Base-by-base conservation (phyloP, 2,329 filamentous ascomycete genomes). In the Stagonosporopsis vannaccii region DNA sequence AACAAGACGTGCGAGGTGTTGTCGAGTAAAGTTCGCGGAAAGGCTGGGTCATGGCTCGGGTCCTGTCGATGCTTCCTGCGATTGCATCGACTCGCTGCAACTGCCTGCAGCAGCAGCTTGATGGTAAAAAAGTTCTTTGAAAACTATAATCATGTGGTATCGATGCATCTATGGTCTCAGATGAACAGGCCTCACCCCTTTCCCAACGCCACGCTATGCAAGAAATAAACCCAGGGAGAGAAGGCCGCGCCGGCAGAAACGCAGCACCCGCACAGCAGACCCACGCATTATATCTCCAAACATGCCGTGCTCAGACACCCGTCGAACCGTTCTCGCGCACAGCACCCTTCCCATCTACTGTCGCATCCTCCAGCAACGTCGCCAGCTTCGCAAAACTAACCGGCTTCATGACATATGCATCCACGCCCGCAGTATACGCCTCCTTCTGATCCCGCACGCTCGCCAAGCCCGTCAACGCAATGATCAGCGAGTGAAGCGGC, bases 351-450 rank as follows among this genome's bases (percentile, higher is more conserved):
- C 45, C 32, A 2, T 36, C 51, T 12, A 12, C 32, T 2, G 35
- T 42, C 35, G 42, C 51, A 5, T 30, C 25, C 2, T 49, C 32
- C 25, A 60, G 23, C 4, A 55, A 25, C 19, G 37, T 58, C 22
- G 40, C 45, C 45, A 70, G 20, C 33, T 65, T 56, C n/a, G 50
- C 56, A 35, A 71, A 59, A 26, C 56, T 58, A 7, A 69, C 64
- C 1, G 68, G 68, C 44, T 71, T 71, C 42, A 64, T 65, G 11
- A 71, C 40, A 32, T 67, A 71, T 26, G 59, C 40, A 19, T 71
- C 59, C 17, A 63, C 58, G 0, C 68, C 68, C 19, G 51, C 51
- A 13, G 36, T 54, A 30, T 61, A 62, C 17, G 68, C 66, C 26
- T 68, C 59, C 17, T 60, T 51, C 50, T 62, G 60, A n/a, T 53